These are phyloP conservation scores for Solanum clarkiae DNA, from an alignment of 257 asterid species.

Conservation along the genomic window DNA sequence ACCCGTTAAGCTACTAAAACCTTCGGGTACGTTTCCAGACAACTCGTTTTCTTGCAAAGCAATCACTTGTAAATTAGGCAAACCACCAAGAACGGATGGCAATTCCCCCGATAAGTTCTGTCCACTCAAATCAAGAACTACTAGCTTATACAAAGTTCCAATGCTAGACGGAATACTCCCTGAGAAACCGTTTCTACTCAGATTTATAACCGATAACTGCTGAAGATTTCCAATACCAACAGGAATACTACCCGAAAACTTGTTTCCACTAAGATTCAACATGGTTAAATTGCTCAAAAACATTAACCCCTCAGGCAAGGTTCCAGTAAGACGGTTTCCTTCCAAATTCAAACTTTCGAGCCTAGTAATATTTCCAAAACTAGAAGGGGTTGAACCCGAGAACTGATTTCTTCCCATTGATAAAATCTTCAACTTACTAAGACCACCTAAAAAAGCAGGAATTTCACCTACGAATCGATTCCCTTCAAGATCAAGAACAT, in stretches of 20 bases:
- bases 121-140: slow-evolving; percentile 48
- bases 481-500: slow-evolving; percentile 48
- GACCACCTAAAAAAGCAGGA: slow-evolving; percentile 23
- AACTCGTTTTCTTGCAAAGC: slow-evolving; percentile 54
- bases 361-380: slow-evolving; percentile 27
- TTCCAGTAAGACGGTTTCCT: slow-evolving; percentile 31
- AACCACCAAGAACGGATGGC: slow-evolving; percentile 43
- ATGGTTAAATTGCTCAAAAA: slow-evolving; percentile 34
- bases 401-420: slow-evolving; percentile 42
- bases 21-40: slow-evolving; percentile 53
- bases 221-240: slow-evolving; percentile 27
- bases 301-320: slow-evolving; percentile 34
- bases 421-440: slow-evolving; percentile 26
- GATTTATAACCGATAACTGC: slow-evolving; percentile 39
- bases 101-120: slow-evolving; percentile 47
- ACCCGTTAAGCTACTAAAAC: slow-evolving; percentile 56
- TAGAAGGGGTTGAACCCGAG: slow-evolving; percentile 27
- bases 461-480: slow-evolving; percentile 34
- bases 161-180: slow-evolving; percentile 38
- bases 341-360: slow-evolving; percentile 43
- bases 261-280: slow-evolving; percentile 50
- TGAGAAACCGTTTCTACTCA: slow-evolving; percentile 43
- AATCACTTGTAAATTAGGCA: slow-evolving; percentile 61
- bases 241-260: slow-evolving; percentile 36
- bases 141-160: slow-evolving; percentile 45